A percentile compares a stretch with the other conserved stretches of the same genome.
phyloP scores from a whole-genome alignment of 1,284 basidiomycete genomes.

The Coniferiporia weirii region DNA sequence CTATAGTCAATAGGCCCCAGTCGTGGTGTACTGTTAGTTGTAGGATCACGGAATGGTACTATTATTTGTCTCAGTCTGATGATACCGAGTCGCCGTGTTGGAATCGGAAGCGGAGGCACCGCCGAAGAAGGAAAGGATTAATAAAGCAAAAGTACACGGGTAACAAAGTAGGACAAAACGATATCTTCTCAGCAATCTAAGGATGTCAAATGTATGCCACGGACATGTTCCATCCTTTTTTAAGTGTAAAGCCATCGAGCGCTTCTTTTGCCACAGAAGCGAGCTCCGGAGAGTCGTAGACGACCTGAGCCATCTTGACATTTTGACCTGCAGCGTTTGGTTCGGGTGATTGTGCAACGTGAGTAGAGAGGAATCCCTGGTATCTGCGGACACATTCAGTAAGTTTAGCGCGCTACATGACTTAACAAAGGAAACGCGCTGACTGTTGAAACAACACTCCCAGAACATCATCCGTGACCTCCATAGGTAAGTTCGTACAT shows the following conservation, averaged over 20 bases:
- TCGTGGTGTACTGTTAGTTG: no score
- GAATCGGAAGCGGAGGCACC: background rate
- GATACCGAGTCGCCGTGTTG: no score
- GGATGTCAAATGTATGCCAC: conserved; percentile 59
- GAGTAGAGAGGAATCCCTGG: conserved; percentile 68
- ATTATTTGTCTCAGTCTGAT: no score
- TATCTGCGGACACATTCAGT: conserved; percentile 41
- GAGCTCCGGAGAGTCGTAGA: conserved; percentile 66
- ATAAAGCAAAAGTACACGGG: conserved; percentile 6
- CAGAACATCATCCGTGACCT: conserved; percentile 75
- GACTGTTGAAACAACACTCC: conserved; percentile 85
- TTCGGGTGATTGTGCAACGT: conserved; percentile 61
- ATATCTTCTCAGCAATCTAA: background rate
- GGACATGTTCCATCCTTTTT: conserved; percentile 77
- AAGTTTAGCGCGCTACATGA: conserved; percentile 15
- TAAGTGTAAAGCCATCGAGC: conserved; percentile 73
- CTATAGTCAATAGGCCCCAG: no score
- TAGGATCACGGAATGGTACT: no score
- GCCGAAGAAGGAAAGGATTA: background rate
- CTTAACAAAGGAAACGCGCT: conserved; percentile 29
- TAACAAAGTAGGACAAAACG: background rate
- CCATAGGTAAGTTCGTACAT: conserved; percentile 76
- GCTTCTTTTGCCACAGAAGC: conserved; percentile 75
- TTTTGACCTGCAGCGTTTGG: conserved; percentile 55
- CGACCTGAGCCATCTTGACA: conserved; percentile 71